phyloP scores from a whole-genome alignment of 2,329 filamentous ascomycete species.

The Aspergillus terreus region DNA sequence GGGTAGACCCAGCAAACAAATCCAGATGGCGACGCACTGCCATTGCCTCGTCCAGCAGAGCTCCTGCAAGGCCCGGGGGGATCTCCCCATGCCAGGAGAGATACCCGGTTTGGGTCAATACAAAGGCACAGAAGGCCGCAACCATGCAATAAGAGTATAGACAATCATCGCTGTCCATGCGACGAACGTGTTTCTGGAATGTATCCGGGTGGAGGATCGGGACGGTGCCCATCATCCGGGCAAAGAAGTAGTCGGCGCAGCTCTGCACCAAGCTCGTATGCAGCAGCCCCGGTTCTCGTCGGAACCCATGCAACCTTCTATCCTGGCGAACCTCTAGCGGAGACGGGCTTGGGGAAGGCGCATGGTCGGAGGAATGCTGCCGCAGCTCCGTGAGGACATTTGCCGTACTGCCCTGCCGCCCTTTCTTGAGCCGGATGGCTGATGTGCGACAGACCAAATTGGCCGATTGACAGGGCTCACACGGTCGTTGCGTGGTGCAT shows the following conservation, averaged over 20 bases:
- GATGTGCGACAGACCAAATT: constrained; percentile 16
- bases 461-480: constrained; percentile 15
- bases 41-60: constrained; percentile 26
- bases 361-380: not conserved
- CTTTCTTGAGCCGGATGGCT: constrained; percentile 16
- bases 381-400: constrained; percentile 19
- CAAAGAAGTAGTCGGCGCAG: constrained; percentile 20
- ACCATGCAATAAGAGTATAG: constrained; percentile 29
- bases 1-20: constrained; percentile 18
- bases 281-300: constrained; percentile 6
- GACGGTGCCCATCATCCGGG: constrained; percentile 21
- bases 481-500: constrained; percentile 17
- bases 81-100: constrained; percentile 5
- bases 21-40: constrained; percentile 18
- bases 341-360: not conserved
- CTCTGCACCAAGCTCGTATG: constrained; percentile 5
- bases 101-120: constrained; percentile 24
- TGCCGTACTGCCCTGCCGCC: constrained; percentile 18
- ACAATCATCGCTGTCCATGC: constrained; percentile 13
- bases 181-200: constrained; percentile 21
- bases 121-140: constrained; percentile 35
- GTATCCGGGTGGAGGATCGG: constrained; percentile 24
- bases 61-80: constrained; percentile 7
- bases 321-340: not conserved
- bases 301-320: constrained; percentile 2